These are phyloP conservation scores for Aureobasidium lini DNA, from an alignment of 2,329 filamentous ascomycete genomes.

Conservation along the genomic window DNA sequence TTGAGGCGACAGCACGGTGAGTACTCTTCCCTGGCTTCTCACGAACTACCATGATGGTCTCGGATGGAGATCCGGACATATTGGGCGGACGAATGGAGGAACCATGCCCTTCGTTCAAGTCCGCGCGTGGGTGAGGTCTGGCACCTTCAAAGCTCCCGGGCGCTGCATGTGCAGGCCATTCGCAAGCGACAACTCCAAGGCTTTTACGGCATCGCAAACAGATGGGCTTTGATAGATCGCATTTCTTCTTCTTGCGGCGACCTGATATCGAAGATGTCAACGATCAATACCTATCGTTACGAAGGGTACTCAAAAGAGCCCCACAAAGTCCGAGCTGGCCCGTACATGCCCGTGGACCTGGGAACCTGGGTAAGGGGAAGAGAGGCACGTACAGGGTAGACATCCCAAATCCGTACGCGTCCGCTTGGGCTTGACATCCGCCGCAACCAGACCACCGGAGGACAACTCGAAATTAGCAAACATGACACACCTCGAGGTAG, in stretches of 20 bases:
- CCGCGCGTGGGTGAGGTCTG: neutral
- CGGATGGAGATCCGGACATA: neutral
- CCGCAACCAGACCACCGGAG: conserved; percentile 1
- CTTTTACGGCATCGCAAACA: conserved; percentile 8
- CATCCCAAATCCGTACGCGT: conserved; percentile 9
- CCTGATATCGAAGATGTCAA: neutral
- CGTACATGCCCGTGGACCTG: neutral
- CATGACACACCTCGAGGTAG: neutral
- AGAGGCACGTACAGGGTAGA: conserved; percentile 5
- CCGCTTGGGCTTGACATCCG: conserved; percentile 7
- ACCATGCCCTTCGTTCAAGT: neutral
- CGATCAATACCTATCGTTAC: neutral
- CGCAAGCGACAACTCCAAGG: neutral
- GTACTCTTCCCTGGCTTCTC: neutral
- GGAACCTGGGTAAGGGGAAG: neutral
- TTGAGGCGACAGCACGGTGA: neutral
- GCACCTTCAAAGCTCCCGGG: neutral
- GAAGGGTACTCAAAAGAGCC: neutral
- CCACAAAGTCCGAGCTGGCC: neutral
- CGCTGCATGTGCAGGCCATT: conserved; percentile 6
- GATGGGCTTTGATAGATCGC: neutral
- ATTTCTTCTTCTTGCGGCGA: conserved; percentile 11
- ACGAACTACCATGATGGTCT: neutral
- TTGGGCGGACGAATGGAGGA: neutral
- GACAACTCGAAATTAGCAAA: conserved; percentile 13